Base-by-base conservation (phyloP, 139 green algal species). In the Chlorella sp. region DNA sequence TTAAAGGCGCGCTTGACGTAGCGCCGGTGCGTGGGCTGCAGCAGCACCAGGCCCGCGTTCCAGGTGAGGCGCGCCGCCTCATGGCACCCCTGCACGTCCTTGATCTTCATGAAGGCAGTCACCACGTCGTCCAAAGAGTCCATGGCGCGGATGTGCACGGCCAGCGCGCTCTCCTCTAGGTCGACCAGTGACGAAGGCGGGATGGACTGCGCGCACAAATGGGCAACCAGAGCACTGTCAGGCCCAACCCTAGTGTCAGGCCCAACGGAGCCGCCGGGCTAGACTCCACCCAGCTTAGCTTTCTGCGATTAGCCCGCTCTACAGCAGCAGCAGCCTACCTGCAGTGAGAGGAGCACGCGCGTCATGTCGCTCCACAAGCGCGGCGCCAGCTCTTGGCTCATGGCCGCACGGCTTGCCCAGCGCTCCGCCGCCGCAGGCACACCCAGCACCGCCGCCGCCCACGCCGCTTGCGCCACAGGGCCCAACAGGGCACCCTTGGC, bases 11-110 rank as follows among this genome's bases (percentile, higher is more conserved):
- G 79, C 74, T 83, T 85, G 1, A 88, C 55, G 30, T 80, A 63
- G 4, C 60, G 49, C 0, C 82, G 79, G 31, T 73, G 74, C 24
- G 71, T 35, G 2, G 77, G 77, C 77, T 89, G 80, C 65, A 91
- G 67, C 70, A 91, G 73, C 31, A 80, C 74, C n/a, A 91, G 71
- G 26, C 80, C 80, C 33, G 84, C 77, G 67, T 88, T 89, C 87
- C 87, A 91, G 32, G 78, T 79, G 29, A 91, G 77, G 1, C 64
- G 17, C 24, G 67, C 67, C n/a, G 77, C 74, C 55, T 85, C 78
- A 60, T 91, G 87, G 22, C 87, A 71, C 31, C 84, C 86, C 35
- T 82, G 73, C 23, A 84, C 78, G 35, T 89, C 86, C 1, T 69
- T 62, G 27, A 88, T 60, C 76, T 85, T 82, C 49, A 73, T 80